Evolutionary conservation across 495 filamentous ascomycete genomes (phyloP).

Genomic region (Aspergillus bridgeri): DNA sequence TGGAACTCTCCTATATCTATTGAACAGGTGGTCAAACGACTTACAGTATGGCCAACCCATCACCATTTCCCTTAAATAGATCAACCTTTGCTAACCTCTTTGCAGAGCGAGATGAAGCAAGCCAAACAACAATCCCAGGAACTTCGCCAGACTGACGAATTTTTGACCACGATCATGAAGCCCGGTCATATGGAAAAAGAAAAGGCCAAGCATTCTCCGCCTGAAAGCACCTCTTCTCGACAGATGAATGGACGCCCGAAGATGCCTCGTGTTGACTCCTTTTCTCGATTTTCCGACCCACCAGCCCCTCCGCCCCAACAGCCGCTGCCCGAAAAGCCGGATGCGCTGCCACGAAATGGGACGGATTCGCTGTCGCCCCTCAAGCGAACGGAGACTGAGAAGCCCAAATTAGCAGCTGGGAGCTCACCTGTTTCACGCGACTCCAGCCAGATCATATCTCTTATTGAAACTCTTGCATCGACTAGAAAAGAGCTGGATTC

Average conservation of each 20-base stretch:
- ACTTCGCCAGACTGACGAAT: conserved; percentile 74
- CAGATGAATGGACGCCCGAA: conserved; percentile 45
- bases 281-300: conserved; percentile 76
- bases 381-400: conserved; percentile 72
- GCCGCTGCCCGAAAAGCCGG: conserved; percentile 85
- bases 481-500: conserved; percentile 78
- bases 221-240: conserved; percentile 35
- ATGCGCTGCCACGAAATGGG: conserved; percentile 51
- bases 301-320: conserved; percentile 90
- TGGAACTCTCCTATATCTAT: conserved; percentile 88
- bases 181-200: conserved; percentile 67
- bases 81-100: too few relatives aligned
- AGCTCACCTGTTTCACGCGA: conserved; percentile 63
- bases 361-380: conserved; percentile 51
- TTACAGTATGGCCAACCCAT: conserved; percentile 58
- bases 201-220: conserved; percentile 35
- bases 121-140: conserved; percentile 86
- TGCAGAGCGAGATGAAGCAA: conserved; percentile 78
- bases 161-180: conserved; percentile 69
- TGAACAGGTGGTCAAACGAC: conserved; percentile 89
- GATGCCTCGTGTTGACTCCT: conserved; percentile 56
- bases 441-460: conserved; percentile 68
- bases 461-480: conserved; percentile 76
- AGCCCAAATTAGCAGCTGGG: conserved; percentile 53
- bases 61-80: not conserved